phyloP scores from a whole-genome alignment of 257 asterid species.

The Jaltomata sinuosa region DNA sequence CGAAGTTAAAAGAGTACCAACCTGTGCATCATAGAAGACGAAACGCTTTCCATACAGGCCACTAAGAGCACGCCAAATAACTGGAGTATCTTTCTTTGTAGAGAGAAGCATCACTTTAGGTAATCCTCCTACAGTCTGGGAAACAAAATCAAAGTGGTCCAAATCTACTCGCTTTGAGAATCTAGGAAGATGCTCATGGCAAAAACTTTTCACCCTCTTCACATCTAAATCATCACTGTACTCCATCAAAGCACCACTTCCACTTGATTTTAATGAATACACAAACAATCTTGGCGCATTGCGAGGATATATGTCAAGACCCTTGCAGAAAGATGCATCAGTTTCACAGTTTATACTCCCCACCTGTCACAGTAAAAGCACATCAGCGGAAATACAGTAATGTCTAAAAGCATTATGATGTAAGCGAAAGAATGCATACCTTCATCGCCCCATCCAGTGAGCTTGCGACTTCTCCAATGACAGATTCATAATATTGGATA shows the following conservation, averaged over 20 bases:
- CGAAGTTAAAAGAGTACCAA: slow-evolving; percentile 7
- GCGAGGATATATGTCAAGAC: slow-evolving; percentile 52
- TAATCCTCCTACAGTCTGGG: slow-evolving; percentile 31
- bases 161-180: slow-evolving; percentile 68
- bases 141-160: slow-evolving; percentile 30
- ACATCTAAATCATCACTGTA: slow-evolving; percentile 52
- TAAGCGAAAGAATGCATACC: slow-evolving; percentile 29
- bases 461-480: slow-evolving; percentile 35
- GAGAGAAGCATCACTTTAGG: slow-evolving; percentile 86
- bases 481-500: slow-evolving; percentile 47
- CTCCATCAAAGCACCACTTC: slow-evolving; percentile 65
- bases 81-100: slow-evolving; percentile 78
- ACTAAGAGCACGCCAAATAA: slow-evolving; percentile 84
- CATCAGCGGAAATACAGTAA: not conserved
- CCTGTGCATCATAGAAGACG: slow-evolving; percentile 74
- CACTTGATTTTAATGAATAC: slow-evolving; percentile 47
- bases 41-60: slow-evolving; percentile 70
- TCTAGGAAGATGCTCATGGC: slow-evolving; percentile 71
- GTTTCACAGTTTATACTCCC: slow-evolving; percentile 73
- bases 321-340: slow-evolving; percentile 68
- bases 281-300: slow-evolving; percentile 53
- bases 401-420: not conserved
- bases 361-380: slow-evolving; percentile 31
- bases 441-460: slow-evolving; percentile 71
- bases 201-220: slow-evolving; percentile 54